phyloP scores from a whole-genome alignment of 192 early-diverging fungal genomes.

The Coemansia sp. region DNA sequence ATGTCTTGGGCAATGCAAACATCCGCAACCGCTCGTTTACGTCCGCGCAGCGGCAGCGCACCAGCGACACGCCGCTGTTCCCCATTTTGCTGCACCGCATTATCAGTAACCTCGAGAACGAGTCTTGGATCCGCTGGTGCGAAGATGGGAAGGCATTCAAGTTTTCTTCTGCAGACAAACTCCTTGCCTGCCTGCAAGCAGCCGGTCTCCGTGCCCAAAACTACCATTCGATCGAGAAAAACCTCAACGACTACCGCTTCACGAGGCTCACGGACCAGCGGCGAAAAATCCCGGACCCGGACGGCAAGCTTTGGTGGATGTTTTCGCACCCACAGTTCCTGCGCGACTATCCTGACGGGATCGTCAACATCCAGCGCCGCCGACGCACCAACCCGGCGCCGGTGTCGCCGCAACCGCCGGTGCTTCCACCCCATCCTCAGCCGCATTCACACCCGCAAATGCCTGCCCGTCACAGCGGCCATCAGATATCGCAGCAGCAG shows the following conservation, averaged over 20 bases:
- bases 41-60: slow-evolving; percentile 45
- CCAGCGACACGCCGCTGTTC: slow-evolving; percentile 54
- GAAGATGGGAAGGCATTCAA: slow-evolving; percentile 52
- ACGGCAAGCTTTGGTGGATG: slow-evolving; percentile 54
- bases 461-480: slow-evolving; percentile 11
- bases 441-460: slow-evolving; percentile 14
- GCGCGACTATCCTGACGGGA: slow-evolving; percentile 43
- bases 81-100: slow-evolving; percentile 51
- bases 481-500: slow-evolving; percentile 8
- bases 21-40: slow-evolving; percentile 51
- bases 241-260: slow-evolving; percentile 54
- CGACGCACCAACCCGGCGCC: slow-evolving; percentile 50
- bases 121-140: slow-evolving; percentile 52
- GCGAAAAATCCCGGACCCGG: slow-evolving; percentile 40
- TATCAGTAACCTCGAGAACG: slow-evolving; percentile 45
- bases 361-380: slow-evolving; percentile 50
- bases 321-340: slow-evolving; percentile 50
- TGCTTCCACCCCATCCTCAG: slow-evolving; percentile 13
- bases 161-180: slow-evolving; percentile 49
- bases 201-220: slow-evolving; percentile 52
- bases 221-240: slow-evolving; percentile 54
- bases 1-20: slow-evolving; percentile 47
- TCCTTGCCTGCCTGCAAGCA: slow-evolving; percentile 36
- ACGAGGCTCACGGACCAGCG: slow-evolving; percentile 47
- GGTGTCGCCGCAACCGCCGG: slow-evolving; percentile 27